phyloP scores from a whole-genome alignment of 257 asterid genomes.

The Salvia rosmarinus region DNA sequence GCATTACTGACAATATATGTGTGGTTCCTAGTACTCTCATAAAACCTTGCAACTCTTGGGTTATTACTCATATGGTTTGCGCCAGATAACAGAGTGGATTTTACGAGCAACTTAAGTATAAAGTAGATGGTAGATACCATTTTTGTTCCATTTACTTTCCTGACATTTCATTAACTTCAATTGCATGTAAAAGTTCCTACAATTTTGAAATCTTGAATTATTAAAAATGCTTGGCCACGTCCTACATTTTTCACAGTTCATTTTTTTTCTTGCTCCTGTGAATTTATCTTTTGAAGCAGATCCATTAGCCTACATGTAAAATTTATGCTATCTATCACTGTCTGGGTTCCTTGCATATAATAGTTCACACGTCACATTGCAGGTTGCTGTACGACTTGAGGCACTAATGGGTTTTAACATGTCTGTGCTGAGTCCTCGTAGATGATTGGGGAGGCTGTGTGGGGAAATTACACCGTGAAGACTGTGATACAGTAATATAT shows the following conservation, averaged over 20 bases:
- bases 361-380: slow-evolving; percentile 36
- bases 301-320: neutral
- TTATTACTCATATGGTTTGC: neutral
- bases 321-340: slow-evolving; percentile 22
- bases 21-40: neutral
- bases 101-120: neutral
- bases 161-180: neutral
- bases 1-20: neutral
- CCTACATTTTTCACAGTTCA: neutral
- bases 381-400: slow-evolving; percentile 75
- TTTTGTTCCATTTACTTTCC: neutral
- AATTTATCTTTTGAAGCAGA: neutral
- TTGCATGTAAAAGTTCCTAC: neutral
- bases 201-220: neutral
- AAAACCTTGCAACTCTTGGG: neutral
- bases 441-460: slow-evolving; percentile 79
- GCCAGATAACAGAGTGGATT: neutral
- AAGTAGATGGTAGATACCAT: neutral
- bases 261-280: neutral
- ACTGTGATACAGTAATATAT: slow-evolving; percentile 54
- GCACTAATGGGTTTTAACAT: slow-evolving; percentile 59
- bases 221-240: neutral
- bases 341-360: slow-evolving; percentile 15
- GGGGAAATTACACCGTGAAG: slow-evolving; percentile 72
- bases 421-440: slow-evolving; percentile 62